Evolutionary conservation across 2,329 filamentous ascomycete species (phyloP), one percentile per base, ranked within the genome.

Genomic region (Coniella vitis): DNA sequence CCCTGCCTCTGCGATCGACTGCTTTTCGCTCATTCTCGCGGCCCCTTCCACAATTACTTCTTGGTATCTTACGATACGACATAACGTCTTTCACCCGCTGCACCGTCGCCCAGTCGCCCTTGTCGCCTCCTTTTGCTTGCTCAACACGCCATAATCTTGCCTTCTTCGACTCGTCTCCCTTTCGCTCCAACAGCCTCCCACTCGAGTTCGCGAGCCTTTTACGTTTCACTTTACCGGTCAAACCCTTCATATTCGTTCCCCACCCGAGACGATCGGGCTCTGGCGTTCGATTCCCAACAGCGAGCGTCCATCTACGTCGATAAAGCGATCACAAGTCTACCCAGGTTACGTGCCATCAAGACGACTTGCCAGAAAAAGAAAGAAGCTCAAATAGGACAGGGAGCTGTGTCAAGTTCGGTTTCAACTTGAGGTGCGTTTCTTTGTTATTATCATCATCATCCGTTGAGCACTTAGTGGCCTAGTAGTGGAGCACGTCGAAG

Each of bases 341-440:
- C 16, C 22, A 32, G 41, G 34, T 38, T 21, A 21, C 22, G 25
- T 45, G 35, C 41, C 40, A 35, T 35, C 41, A 20, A 44, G 39
- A 37, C 13, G 43, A 39, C 38, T 45, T 41, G 38, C 39, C 40
- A 47, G 36, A 21, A 13, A n/a, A n/a, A n/a, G n/a, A n/a, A n/a
- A n/a, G n/a, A n/a, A n/a, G n/a, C n/a, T 21, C 44, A 40, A 31
- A 44, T 31, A 50, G 25, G 29, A 32, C 29, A 29, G 40, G 44
- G 45, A 40, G 39, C 40, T 42, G 21, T 44, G 38, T 53, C 39
- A 45, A 37, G 25, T n/a, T 8, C 10, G 36, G 47, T 40, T 47
- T 43, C 40, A 31, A 43, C 37, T 25, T 42, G 51, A 47, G 45
- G 51, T 53, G 41, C 16, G 51, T 53, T 38, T 37, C 21, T 10